Evolutionary conservation across 805 yeast genomes (phyloP).

Genomic region (Candida coquimbonensis): DNA sequence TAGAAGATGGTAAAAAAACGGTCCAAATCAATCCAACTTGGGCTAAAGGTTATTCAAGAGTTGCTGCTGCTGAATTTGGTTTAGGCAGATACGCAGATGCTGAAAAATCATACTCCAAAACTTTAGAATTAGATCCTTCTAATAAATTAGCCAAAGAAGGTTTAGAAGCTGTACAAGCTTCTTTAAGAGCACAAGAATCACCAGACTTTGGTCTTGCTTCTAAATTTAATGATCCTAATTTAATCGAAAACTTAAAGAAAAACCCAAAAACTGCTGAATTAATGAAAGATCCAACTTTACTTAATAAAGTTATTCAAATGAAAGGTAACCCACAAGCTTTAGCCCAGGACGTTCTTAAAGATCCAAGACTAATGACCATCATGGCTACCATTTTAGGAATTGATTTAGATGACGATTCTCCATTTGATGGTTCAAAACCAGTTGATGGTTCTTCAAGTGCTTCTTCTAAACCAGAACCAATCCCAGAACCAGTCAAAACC

Average conservation of each 20-base stretch:
- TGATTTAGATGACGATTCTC: conserved; percentile 41
- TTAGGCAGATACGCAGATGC: conserved; percentile 75
- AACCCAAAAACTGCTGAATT: conserved; percentile 85
- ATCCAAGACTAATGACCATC: conserved; percentile 83
- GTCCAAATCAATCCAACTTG: conserved; percentile 74
- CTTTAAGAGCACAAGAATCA: conserved; percentile 39
- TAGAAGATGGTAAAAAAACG: conserved; percentile 80
- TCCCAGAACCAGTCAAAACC: conserved; percentile 18
- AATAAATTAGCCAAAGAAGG: conserved; percentile 89
- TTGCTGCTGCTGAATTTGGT: conserved; percentile 92
- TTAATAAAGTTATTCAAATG: conserved; percentile 55
- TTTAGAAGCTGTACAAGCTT: conserved; percentile 57
- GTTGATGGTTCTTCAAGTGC: conserved; percentile 16
- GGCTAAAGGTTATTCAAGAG: conserved; percentile 94
- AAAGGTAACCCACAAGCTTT: conserved; percentile 70
- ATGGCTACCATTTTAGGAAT: conserved; percentile 83
- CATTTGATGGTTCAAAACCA: conserved; percentile 10
- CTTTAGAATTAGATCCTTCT: conserved; percentile 69
- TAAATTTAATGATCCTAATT: conserved; percentile 73
- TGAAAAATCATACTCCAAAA: conserved; percentile 61
- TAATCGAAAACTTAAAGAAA: conserved; percentile 63
- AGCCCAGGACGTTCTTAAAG: conserved; percentile 62
- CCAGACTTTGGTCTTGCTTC: conserved; percentile 74
- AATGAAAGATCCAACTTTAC: conserved; percentile 83
- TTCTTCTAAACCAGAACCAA: conserved; percentile 12